A percentile compares a stretch with the other conserved stretches of the same genome.
phyloP scores from a whole-genome alignment of 202 grass and related monocot species.

The Zoysia matrella region DNA sequence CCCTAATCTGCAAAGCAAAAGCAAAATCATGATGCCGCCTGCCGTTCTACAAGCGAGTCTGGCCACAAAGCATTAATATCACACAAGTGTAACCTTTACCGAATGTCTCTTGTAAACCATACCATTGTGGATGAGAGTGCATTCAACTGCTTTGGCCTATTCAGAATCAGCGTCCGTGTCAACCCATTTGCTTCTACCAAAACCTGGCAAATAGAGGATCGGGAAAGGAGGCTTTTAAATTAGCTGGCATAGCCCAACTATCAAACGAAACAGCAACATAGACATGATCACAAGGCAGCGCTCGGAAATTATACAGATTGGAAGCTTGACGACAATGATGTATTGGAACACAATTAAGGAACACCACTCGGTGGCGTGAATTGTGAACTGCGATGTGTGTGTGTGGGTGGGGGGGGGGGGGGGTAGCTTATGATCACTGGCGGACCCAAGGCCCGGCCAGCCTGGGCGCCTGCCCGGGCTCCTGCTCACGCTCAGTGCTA shows the following conservation, averaged over 20 bases:
- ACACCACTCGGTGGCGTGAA: neutral
- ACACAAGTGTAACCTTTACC: neutral
- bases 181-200: constrained; percentile 75
- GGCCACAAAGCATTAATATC: neutral
- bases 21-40: neutral
- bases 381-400: neutral
- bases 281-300: neutral
- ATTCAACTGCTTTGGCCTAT: constrained; percentile 90
- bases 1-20: constrained; percentile 65
- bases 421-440: neutral
- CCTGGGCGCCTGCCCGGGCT: too few relatives aligned
- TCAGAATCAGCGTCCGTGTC: constrained; percentile 79
- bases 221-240: neutral
- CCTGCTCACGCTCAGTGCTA: too few relatives aligned
- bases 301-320: constrained; percentile 23
- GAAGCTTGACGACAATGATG: neutral
- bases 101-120: neutral
- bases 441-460: too few relatives aligned
- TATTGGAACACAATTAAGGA: constrained; percentile 11
- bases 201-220: constrained; percentile 56
- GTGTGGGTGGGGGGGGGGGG: too few relatives aligned
- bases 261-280: neutral
- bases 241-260: constrained; percentile 16
- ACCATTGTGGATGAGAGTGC: constrained; percentile 85
- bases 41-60: constrained; percentile 2